Evolutionary conservation across 192 early-diverging fungal genomes (phyloP), one percentile per base, ranked within the genome.

Genomic region (Backusella morwellensis): DNA sequence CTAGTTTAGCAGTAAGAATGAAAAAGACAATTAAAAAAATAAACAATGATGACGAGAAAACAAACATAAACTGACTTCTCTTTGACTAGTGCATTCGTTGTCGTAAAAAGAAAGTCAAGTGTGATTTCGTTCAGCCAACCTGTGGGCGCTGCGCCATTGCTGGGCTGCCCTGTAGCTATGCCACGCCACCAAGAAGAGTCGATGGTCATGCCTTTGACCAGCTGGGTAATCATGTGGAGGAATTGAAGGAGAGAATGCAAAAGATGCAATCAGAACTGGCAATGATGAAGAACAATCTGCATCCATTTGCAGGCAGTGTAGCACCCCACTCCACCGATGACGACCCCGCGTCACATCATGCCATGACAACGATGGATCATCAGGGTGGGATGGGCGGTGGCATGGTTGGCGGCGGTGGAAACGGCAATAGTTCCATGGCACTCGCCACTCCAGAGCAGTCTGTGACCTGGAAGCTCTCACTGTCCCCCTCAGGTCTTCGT

Each of bases 41-140:
- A 73, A 40, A 3, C 14, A 38, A 35, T 40, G 35, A 54, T 26
- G 19, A 59, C 32, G 41, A 40, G 21, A 69, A 38, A 68, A 40
- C 8, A 35, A 68, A 38, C 15, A 35, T 29, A 59, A n/a, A 59
- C n/a, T 70, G 29, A 66, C 76, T 21, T 29, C 2, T 70, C 11
- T 74, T 9, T 52, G 2, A 32, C 17, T 77, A 84, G 82, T 84
- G 82, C 69, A 84, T 84, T 66, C 79, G 82, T 1, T 84, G 82
- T 76, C 71, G 82, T 66, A 84, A 84, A 74, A 84, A 84, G 63
- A 84, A 84, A 50, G 82, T 84, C 68, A 84, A 84, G 59, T 84
- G 82, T 74, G 82, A 84, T 75, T 84, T 84, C 66, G 82, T 84
- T 11, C 82, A 84, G 76, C 82, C 82, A 15, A 80, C 78, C 42